Percentiles rank a stretch among this genome's conserved stretches.
Conservation (phyloP, 441 rosid genomes). For the Pelargonium australe region DNA sequence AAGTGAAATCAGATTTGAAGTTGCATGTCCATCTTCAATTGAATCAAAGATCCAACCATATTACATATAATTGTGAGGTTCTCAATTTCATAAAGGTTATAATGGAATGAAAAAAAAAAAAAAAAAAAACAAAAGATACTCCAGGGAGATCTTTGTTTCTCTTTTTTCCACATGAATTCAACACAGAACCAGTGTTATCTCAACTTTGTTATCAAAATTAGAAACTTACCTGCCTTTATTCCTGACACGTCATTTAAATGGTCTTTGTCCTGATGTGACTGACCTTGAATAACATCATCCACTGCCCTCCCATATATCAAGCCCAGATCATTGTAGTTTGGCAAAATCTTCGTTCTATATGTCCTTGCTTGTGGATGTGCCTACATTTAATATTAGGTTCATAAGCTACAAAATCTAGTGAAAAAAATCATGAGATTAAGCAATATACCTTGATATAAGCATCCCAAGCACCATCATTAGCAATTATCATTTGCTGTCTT, state of each 20-base stretch:
- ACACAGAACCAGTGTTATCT: background rate
- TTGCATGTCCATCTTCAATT: background rate
- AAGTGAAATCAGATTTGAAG: background rate
- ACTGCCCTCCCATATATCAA: slow-evolving; percentile 42
- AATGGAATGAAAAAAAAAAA: background rate
- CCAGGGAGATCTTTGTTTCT: background rate
- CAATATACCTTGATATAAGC: slow-evolving; percentile 55
- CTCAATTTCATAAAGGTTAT: background rate
- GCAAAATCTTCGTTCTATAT: slow-evolving; percentile 59
- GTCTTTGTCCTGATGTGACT: slow-evolving; percentile 32
- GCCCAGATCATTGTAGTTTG: slow-evolving; percentile 63
- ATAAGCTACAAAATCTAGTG: slow-evolving; percentile 10
- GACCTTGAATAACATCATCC: slow-evolving; percentile 26
- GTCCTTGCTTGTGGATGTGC: slow-evolving; percentile 55
- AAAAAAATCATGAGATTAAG: slow-evolving; percentile 6
- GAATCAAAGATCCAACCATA: no score
- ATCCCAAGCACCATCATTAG: slow-evolving; percentile 66
- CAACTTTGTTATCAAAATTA: background rate
- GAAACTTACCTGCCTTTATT: slow-evolving; percentile 30
- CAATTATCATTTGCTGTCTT: slow-evolving; percentile 41
- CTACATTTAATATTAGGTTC: slow-evolving; percentile 28
- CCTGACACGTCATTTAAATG: slow-evolving; percentile 29
- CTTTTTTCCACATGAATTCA: background rate
- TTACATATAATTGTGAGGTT: background rate
- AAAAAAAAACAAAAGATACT: background rate